Evolutionary conservation across 345 rosid genomes (phyloP).

Genomic region (Mercurialis annua): DNA sequence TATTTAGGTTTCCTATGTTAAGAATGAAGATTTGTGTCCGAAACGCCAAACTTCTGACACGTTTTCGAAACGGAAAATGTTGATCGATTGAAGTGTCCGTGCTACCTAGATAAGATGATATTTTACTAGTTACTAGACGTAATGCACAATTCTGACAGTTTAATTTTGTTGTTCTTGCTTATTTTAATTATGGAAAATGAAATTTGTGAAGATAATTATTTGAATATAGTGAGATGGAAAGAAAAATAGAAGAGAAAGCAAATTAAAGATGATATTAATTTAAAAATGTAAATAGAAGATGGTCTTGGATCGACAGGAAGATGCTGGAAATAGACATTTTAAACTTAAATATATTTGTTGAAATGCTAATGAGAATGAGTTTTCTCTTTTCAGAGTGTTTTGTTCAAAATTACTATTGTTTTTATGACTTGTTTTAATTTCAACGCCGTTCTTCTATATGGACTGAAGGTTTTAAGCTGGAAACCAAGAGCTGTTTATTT

Average conservation of each 20-base stretch:
- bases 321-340: not conserved
- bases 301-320: not conserved
- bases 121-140: not conserved
- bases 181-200: not conserved
- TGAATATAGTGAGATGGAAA: not conserved
- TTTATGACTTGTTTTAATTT: not conserved
- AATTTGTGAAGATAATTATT: not conserved
- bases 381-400: not conserved
- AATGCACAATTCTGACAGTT: not conserved
- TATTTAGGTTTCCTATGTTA: too few species aligned
- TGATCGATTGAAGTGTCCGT: too few species aligned
- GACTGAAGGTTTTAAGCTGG: constrained; percentile 66
- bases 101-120: too few species aligned
- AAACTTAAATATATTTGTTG: not conserved
- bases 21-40: too few species aligned
- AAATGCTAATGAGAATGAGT: not conserved
- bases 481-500: constrained; percentile 69
- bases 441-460: not conserved
- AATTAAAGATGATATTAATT: not conserved
- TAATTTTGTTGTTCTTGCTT: not conserved
- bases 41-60: too few species aligned
- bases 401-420: not conserved
- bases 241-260: not conserved
- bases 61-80: too few species aligned
- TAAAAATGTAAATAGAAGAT: too few species aligned